Base-by-base conservation (phyloP, 164 flowering plant genomes). In the Umbellularia californica region DNA sequence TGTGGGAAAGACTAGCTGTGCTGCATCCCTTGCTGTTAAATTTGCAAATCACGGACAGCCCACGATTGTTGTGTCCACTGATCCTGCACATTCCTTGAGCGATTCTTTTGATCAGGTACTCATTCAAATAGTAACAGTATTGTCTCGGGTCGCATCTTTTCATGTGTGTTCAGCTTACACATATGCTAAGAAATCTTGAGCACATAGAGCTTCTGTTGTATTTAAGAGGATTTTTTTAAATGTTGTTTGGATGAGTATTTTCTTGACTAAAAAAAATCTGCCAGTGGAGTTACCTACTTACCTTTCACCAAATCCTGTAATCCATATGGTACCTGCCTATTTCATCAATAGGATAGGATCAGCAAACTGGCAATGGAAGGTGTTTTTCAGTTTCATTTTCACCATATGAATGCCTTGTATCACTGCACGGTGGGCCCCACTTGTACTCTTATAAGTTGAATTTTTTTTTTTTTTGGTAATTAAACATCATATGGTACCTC, bases 1-100 rank as follows among this genome's bases (percentile, higher is more conserved):
- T 66, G 99, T 94, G 51, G 99, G 98, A 25, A 95, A 95, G 76
- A 95, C 98, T 9, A 95, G 98, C 75, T 95, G 97, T 81, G 97
- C 98, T 73, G 98, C 98, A 66, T 90, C 98, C 27, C 92, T 95
- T 73, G 98, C 97, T 67, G 94, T 95, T 0, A 95, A 89, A 80
- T 92, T 95, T 78, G 97, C 98, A 23, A 95, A 85, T 70, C 78
- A 79, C 74, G 98, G 97, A 33, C 97, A 92, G 74, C 95, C 97
- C 25, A 94, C 97, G 64, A 81, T 94, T 30, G 93, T 94, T 13
- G 97, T 94, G 64, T 94, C 98, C n/a, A 94, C 98, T 41, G 98
- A 92, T 79, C 98, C 98, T 62, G 98, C 97, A 19, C 99, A 95
- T 80, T 95, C 99, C 2, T 83, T 95, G 81, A 95, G 99, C 78